These are phyloP conservation scores for Coemansia sp. DNA, from an alignment of 192 early-diverging fungal genomes.

Conservation along the genomic window DNA sequence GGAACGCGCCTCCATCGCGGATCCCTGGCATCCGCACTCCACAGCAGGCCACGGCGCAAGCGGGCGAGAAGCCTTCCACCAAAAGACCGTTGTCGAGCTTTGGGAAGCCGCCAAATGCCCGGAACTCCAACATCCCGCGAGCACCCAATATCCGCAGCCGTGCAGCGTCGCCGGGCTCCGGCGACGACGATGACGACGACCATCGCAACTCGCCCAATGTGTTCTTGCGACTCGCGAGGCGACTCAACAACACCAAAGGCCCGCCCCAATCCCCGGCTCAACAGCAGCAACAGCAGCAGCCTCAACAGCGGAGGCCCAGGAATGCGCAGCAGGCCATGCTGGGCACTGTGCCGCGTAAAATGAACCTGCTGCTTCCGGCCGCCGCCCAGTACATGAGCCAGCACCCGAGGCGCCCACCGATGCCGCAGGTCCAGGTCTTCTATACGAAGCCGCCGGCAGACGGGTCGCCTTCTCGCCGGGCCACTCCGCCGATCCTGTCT, in stretches of 20 bases:
- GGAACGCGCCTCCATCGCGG: constrained; percentile 23
- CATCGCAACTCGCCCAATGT: constrained; percentile 22
- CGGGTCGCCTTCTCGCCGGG: constrained; percentile 5
- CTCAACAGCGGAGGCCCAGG: not conserved
- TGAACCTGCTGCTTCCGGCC: constrained; percentile 42
- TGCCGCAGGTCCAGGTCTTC: constrained; percentile 36
- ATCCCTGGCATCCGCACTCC: constrained; percentile 29
- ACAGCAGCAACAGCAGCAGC: not conserved
- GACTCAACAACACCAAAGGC: constrained; percentile 31
- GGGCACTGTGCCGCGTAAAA: constrained; percentile 43
- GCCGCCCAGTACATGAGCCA: constrained; percentile 47
- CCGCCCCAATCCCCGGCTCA: constrained; percentile 5
- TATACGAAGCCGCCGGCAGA: constrained; percentile 19
- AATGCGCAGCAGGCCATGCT: constrained; percentile 3
- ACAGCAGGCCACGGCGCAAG: not conserved
- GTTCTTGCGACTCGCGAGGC: constrained; percentile 36
- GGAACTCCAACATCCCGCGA: constrained; percentile 38
- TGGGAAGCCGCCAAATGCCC: constrained; percentile 16
- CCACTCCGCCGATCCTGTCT: constrained; percentile 20
- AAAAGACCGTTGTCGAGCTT: constrained; percentile 31
- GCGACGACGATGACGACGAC: not conserved
- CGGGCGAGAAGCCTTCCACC: not conserved
- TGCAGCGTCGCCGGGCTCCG: not conserved
- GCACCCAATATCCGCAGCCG: constrained; percentile 15
- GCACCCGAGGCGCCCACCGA: constrained; percentile 21